Base-by-base conservation (phyloP, 176 grass and related monocot species). In the Stipa capillata region DNA sequence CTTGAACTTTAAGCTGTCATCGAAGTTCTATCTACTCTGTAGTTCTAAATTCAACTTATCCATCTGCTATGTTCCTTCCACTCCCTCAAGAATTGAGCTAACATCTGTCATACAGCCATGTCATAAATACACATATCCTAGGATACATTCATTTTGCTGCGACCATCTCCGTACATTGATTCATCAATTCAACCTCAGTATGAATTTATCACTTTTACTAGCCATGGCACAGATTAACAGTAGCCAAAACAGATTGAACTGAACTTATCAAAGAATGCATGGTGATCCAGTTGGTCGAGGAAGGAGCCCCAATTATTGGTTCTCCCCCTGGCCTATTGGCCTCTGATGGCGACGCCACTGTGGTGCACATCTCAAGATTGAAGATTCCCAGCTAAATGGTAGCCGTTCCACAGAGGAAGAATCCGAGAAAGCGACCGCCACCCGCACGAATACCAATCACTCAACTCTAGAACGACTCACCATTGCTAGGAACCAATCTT, bases 321-420 rank as follows among this genome's bases (percentile, higher is more conserved):
- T 51, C 44, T 61, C 15, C 14, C 42, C 54, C 43, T 63, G 55
- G 51, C 12, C 7, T 47, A 63, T 53, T 64, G 55, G 44, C 44
- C 43, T 24, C 11, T 79, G 74, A 88, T 5, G 58, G 74, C 18
- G 67, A 83, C 39, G n/a, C 47, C 44, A 21, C 17, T 50, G 39
- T 35, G 23, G 29, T 66, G 86, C 52, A 78, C 80, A 78, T 76
- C 36, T 83, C 74, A 72, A 58, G 86, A 83, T 88, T 79, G 65
- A 65, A 58, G 86, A 88, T 88, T 88, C 74, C 74, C 73, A 83
- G 61, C 39, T 9, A 84, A 65, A 83, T 59, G 23, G 67, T n/a
- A n/a, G 49, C 29, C 73, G 28, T 78, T 72, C 58, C 37, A 65
- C n/a, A 61, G 59, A 53, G 12, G 64, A 61, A 74, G 67, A 66